phyloP scores from a whole-genome alignment of 176 grass and related monocot species.

The Eleusine indica region DNA sequence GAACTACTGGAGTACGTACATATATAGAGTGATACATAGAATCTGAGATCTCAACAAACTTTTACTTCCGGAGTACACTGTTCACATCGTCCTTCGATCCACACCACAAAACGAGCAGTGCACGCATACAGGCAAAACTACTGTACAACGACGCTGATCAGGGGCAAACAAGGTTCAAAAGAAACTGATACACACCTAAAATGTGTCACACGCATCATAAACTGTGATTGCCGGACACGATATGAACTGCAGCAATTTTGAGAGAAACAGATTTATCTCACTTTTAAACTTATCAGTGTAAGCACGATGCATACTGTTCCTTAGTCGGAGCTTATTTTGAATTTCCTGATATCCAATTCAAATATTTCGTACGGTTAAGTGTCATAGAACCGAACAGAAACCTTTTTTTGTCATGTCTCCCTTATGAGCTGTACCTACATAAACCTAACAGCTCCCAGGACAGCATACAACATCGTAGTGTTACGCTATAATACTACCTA shows the following conservation, averaged over 20 bases:
- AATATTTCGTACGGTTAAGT: background rate
- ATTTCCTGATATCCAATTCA: constrained; percentile 20
- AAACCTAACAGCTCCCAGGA: constrained; percentile 27
- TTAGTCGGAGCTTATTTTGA: background rate
- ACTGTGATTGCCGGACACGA: no score
- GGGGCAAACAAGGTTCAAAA: background rate
- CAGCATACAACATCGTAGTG: constrained; percentile 1
- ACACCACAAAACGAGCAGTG: no score
- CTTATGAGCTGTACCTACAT: constrained; percentile 4
- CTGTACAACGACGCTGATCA: background rate
- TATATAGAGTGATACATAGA: no score
- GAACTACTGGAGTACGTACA: no score
- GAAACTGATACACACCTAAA: background rate
- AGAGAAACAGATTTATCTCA: constrained; percentile 3
- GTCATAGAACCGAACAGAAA: background rate
- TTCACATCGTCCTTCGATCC: no score
- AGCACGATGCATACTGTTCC: no score
- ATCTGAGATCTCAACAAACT: no score
- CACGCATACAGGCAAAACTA: no score
- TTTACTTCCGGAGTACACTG: no score
- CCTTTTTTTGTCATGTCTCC: background rate
- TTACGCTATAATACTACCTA: background rate
- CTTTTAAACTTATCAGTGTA: background rate
- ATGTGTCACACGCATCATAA: background rate
- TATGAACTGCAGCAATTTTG: background rate